phyloP scores from a whole-genome alignment of 2,329 filamentous ascomycete genomes.

The Colletotrichum costaricense region DNA sequence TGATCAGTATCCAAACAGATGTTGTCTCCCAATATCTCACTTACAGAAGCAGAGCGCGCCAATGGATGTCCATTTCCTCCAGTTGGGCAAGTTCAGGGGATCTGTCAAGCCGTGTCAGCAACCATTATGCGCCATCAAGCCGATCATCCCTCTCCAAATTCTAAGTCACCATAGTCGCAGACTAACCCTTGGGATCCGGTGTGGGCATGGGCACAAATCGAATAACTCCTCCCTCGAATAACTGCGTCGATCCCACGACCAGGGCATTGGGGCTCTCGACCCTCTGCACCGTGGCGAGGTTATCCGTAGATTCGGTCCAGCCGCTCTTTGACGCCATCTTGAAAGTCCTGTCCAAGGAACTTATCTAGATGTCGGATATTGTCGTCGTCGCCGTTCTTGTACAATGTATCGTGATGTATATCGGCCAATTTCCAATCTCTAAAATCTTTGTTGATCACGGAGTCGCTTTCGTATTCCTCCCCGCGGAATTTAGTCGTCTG shows the following conservation, averaged over 20 bases:
- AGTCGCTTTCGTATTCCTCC: constrained; percentile 29
- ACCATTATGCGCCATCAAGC: not conserved
- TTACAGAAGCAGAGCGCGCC: constrained; percentile 44
- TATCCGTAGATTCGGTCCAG: constrained; percentile 38
- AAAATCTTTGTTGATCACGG: not conserved
- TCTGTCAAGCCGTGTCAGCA: constrained; percentile 36
- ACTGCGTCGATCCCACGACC: constrained; percentile 41
- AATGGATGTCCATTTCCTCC: constrained; percentile 46
- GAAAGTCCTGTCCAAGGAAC: constrained; percentile 11
- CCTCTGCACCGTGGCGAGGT: constrained; percentile 35
- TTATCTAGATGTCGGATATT: not conserved
- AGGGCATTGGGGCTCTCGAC: constrained; percentile 37
- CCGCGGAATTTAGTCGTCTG: constrained; percentile 22
- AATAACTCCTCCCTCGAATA: constrained; percentile 38
- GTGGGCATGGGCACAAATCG: constrained; percentile 43
- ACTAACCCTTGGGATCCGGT: constrained; percentile 44
- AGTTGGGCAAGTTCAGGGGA: constrained; percentile 44
- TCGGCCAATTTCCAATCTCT: not conserved
- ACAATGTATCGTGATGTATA: not conserved
- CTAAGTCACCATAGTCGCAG: not conserved
- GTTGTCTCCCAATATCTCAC: constrained; percentile 1
- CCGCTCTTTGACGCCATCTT: constrained; percentile 34
- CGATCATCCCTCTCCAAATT: too few relatives aligned
- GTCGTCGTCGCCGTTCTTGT: not conserved
- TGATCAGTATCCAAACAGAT: not conserved